Evolutionary conservation across 208 protist genomes (phyloP).

Genomic region (Leishmania tarentolae): DNA sequence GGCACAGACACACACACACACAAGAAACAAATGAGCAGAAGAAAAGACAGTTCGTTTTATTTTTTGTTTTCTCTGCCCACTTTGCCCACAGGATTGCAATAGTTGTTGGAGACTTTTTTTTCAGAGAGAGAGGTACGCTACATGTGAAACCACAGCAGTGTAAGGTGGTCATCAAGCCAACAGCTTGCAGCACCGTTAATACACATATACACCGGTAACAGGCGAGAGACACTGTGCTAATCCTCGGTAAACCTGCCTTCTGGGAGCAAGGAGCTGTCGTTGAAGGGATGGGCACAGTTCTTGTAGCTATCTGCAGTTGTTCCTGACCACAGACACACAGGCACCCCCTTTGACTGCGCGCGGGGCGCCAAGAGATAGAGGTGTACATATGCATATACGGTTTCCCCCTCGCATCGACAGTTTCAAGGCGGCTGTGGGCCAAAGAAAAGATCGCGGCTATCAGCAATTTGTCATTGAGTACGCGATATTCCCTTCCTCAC

Average conservation of each 20-base stretch:
- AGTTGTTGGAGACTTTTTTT: not conserved
- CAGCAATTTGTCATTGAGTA: not conserved
- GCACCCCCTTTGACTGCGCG: not conserved
- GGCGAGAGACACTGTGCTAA: not conserved
- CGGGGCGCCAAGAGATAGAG: not conserved
- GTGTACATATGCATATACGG: too few relatives aligned
- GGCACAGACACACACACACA: not conserved
- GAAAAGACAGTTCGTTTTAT: not conserved
- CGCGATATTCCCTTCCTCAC: not conserved
- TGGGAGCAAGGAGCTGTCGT: not conserved
- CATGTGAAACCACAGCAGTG: not conserved
- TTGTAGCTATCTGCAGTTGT: not conserved
- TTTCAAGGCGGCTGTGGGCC: too few relatives aligned
- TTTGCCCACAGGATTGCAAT: not conserved
- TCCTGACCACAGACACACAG: not conserved
- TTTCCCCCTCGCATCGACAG: too few relatives aligned
- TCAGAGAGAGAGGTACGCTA: not conserved
- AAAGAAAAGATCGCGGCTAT: not conserved
- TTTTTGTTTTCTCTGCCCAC: not conserved
- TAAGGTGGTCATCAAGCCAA: not conserved
- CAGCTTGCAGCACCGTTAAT: not conserved
- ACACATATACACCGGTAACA: not conserved
- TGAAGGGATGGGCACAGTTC: not conserved
- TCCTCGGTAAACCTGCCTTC: too few relatives aligned
- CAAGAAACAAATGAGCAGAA: not conserved